phyloP scores from a whole-genome alignment of 1,139 yeast genomes.

The Kodamaea sp. region DNA sequence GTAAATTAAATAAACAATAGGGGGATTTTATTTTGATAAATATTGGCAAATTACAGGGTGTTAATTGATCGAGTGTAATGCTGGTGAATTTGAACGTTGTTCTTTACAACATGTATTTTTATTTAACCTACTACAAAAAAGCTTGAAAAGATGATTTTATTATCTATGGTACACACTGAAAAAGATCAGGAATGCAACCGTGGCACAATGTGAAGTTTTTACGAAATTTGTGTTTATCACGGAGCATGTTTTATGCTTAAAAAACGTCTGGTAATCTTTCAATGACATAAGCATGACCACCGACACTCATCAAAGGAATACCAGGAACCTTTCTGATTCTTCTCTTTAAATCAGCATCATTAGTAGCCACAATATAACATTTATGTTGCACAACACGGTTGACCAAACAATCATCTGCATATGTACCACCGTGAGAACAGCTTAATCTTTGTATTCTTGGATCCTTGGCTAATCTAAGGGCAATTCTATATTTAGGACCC shows the following conservation, averaged over 20 bases:
- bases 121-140: no score
- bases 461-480: conserved; percentile 86
- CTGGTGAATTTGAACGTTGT: no score
- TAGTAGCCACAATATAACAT: conserved; percentile 95
- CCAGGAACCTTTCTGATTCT: conserved; percentile 95
- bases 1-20: no score
- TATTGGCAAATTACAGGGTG: no score
- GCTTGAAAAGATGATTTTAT: background rate
- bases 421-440: conserved; percentile 92
- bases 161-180: conserved; percentile 2
- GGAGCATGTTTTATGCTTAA: conserved; percentile 24
- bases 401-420: conserved; percentile 97
- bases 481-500: conserved; percentile 92
- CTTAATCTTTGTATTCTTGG: conserved; percentile 84
- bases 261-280: conserved; percentile 95
- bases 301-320: conserved; percentile 94
- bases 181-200: no score
- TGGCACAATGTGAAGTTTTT: background rate
- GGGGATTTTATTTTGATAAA: no score
- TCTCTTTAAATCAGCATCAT: conserved; percentile 96
- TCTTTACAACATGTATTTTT: no score
- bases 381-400: conserved; percentile 92
- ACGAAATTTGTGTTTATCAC: background rate
- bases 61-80: no score
- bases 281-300: conserved; percentile 85